Evolutionary conservation across 805 yeast genomes (phyloP), one percentile per base, ranked within the genome.

Genomic region (Scheffersomyces ergatensis): DNA sequence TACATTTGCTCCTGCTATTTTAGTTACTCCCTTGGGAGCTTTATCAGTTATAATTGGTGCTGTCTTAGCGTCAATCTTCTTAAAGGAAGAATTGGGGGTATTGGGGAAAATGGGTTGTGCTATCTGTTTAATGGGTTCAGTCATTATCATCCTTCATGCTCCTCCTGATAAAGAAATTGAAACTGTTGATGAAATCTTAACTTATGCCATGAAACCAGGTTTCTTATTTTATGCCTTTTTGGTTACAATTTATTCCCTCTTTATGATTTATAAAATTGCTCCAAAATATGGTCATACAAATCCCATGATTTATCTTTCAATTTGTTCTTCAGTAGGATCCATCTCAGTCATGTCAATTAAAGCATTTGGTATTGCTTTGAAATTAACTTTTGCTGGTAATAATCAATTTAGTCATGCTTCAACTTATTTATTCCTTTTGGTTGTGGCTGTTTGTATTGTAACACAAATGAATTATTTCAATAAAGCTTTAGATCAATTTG

Each of bases 401-500:
- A 89, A 89, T 65, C 97, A 89, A 70, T 87, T 89, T 63, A 76
- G 88, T 2, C 93, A 89, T 54, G 69, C 83, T 7, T 83, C 93
- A 26, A 89, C 97, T 0, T 89, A 89, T 56, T 70, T 89, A 42
- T 89, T 89, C 72, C 76, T 87, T 26, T 50, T 77, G 23, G 89
- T 87, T 18, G 96, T 89, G 42, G 85, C 72, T 7, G 75, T 84
- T 32, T 89, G 96, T 64, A 89, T 89, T 50, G 54, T 85, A 53
- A 87, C 95, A 5, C 97, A 89, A 64, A 89, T 89, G 96, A 89
- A 87, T 68, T 89, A 86, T 60, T 87, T 89, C 72, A 89, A 89
- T 74, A 89, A 87, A 69, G 96, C 96, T 0, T 73, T 89, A 56
- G 96, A 90, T 53, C 96, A 87, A 62, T 89, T 89, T 54, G 96